Evolutionary conservation across 2,329 filamentous ascomycete species (phyloP), one percentile per base, ranked within the genome.

Genomic region (Hypoxylon sp.): DNA sequence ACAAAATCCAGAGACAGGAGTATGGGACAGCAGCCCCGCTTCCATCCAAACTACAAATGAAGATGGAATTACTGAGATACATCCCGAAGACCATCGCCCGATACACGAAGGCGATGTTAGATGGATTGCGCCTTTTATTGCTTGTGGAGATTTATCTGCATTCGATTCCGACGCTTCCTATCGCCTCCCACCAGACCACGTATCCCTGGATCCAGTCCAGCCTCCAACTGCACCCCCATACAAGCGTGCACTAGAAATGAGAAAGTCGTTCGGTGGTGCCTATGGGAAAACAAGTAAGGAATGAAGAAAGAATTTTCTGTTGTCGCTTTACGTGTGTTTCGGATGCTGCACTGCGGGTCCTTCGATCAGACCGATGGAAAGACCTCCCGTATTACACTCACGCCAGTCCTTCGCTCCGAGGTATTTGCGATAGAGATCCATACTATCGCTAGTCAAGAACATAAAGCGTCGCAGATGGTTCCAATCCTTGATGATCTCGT

Each of bases 91-190:
- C 70, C 48, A 79, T 65, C 65, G 78, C 70, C 68, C 80, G 75
- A 47, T 75, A 71, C 35, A 70, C 70, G 77, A 77, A 65, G 72
- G 81, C 55, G 85, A 89, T 66, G 80, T 84, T 31, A 84, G 91
- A 55, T 98, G 95, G 94, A 95, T 98, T 73, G 94, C 94, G 3
- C 94, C 95, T 0, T 99, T 99, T 78, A 88, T 99, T 75, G 94
- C 96, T n/a, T 99, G 96, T 79, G 96, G 96, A 50, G 96, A 99
- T 81, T 85, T 99, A 58, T 97, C 94, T 24, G 91, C 93, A 10
- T 99, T 94, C 82, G 96, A 99, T 82, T 94, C 95, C 0, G 96
- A 99, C 84, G 95, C 96, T 3, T 96, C 94, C 3, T 98, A 98
- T 80, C 88, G 92, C 72, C 84, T 99, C 17, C 94, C 96, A 0